Evolutionary conservation across 2,329 filamentous ascomycete genomes (phyloP).

Genomic region (Calonectria pseudoturangicola): DNA sequence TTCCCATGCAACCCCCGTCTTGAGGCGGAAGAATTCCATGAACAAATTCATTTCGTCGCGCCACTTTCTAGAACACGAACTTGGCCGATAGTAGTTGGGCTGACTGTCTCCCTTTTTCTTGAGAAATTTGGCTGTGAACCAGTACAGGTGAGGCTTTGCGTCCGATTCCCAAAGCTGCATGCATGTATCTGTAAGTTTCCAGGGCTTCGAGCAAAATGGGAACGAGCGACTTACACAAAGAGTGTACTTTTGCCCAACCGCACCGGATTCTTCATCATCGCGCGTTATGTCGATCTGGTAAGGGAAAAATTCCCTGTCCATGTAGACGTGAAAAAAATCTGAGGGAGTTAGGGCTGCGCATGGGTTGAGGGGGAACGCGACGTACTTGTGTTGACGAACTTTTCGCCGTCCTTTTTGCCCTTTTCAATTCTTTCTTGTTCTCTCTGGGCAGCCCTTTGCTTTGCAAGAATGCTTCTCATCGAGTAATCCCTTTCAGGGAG

Average conservation of each 20-base stretch:
- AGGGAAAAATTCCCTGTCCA: constrained; percentile 76
- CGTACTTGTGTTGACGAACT: constrained; percentile 71
- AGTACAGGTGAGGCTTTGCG: constrained; percentile 75
- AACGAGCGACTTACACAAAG: constrained; percentile 70
- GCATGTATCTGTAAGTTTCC: constrained; percentile 26
- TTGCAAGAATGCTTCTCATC: constrained; percentile 59
- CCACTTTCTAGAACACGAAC: constrained; percentile 62
- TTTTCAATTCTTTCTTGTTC: constrained; percentile 60
- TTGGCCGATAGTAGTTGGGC: constrained; percentile 62
- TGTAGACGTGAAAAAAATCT: constrained; percentile 80
- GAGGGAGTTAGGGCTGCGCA: constrained; percentile 14
- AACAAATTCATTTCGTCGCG: constrained; percentile 70
- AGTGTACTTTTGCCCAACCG: constrained; percentile 74
- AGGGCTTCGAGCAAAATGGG: neutral
- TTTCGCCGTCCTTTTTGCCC: constrained; percentile 63
- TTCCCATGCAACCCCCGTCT: constrained; percentile 77
- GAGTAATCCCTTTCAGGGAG: constrained; percentile 63
- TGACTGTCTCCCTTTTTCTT: constrained; percentile 62
- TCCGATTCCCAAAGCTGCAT: constrained; percentile 81
- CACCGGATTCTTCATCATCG: constrained; percentile 64
- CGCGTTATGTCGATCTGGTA: constrained; percentile 79
- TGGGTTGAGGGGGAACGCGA: constrained; percentile 26
- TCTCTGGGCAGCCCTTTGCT: constrained; percentile 56
- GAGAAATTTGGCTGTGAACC: constrained; percentile 72
- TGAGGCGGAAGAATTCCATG: constrained; percentile 72